Base-by-base conservation (phyloP, 148 eudicot species). In the Heliamphora exappendiculata region DNA sequence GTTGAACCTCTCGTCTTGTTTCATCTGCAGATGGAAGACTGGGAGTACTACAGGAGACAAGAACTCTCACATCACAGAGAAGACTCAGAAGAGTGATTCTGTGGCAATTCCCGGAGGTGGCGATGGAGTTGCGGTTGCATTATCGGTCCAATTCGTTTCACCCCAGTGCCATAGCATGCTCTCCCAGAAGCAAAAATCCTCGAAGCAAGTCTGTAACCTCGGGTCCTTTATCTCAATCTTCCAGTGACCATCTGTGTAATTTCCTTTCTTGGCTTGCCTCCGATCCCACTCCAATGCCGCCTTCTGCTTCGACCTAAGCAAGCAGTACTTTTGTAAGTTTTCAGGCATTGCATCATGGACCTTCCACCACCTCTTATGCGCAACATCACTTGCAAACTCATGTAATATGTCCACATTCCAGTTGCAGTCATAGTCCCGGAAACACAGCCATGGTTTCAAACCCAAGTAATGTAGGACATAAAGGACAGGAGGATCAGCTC, bases 91-190 rank as follows among this genome's bases (percentile, higher is more conserved):
- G 59, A 89, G 90, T 39, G 87, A 75, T 60, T 74, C 78, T 29
- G 88, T 82, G 19, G 55, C 22, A 16, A 77, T 77, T 47, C 41
- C 44, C n/a, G n/a, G n/a, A n/a, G 84, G 79, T 12, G 87, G 84
- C 17, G 86, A 66, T 7, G 81, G 79, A 37, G 83, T 60, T 49
- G 86, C 44, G 12, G 89, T 90, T 19, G 89, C 90, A 76, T 91
- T 91, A 66, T 91, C 97, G 1, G 97, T 94, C 97, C 94, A 88
- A 54, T 91, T 94, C 75, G 85, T 88, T 1, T 93, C 98, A 33
- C 98, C 98, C 98, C 98, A 93, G 11, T 93, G 98, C 97, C 98
- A 91, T 80, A 93, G 73, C 98, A 93, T 93, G 81, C 96, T 93
- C 79, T 93, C 94, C 98, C 98, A 93, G 79, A 85, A 93, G 77